Evolutionary conservation across 208 protist species (phyloP).

Genomic region (Entamoeba histolytica): DNA sequence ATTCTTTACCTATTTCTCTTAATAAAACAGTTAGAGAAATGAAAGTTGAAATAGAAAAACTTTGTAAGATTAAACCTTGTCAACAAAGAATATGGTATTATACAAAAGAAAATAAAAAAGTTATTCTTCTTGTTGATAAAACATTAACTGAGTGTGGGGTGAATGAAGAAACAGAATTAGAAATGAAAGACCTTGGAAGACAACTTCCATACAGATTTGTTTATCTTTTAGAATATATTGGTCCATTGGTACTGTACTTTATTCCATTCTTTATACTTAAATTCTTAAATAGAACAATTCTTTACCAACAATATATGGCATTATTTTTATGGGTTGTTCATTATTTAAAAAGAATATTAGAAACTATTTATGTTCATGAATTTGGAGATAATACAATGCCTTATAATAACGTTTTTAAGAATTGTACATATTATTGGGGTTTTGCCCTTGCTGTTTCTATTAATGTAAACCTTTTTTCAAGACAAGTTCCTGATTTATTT

Average conservation of each 20-base stretch:
- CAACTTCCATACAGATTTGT: neutral
- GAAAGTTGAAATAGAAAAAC: too few species aligned
- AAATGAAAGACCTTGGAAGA: neutral
- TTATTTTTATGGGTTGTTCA: neutral
- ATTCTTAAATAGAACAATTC: neutral
- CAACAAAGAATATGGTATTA: too few species aligned
- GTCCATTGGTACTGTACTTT: neutral
- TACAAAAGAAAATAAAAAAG: too few species aligned
- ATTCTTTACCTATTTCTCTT: too few species aligned
- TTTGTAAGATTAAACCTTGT: too few species aligned
- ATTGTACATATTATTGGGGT: neutral
- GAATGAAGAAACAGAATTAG: too few species aligned
- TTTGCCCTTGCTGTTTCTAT: neutral
- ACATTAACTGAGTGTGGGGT: too few species aligned
- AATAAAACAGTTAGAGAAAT: too few species aligned
- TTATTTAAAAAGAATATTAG: neutral
- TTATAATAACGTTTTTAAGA: neutral
- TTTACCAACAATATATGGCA: neutral
- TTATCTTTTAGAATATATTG: neutral
- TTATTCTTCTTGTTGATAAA: too few species aligned
- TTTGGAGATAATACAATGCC: conserved; percentile 4
- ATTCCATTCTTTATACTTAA: neutral
- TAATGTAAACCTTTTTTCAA: neutral
- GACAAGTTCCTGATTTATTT: neutral
- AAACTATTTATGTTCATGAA: conserved; percentile 7